Base-by-base conservation (phyloP, 768 basidiomycete species). In the Trametes meyenii region DNA sequence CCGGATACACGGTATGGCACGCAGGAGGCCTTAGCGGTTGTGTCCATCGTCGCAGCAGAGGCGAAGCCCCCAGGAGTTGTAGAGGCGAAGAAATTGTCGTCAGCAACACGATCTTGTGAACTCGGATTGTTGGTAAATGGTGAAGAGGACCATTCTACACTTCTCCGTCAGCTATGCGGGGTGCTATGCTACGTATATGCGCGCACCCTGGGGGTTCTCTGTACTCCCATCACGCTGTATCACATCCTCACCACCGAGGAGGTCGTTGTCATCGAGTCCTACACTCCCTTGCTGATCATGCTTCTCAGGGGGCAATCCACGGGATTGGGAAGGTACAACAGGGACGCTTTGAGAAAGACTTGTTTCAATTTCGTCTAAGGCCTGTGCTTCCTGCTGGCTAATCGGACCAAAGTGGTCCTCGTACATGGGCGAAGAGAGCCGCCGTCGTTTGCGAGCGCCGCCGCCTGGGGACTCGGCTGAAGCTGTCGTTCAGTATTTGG, bases 381-480 rank as follows among this genome's bases (percentile, higher is more conserved):
- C 85, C 38, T 75, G 74, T 12, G 88, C 69, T 56, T 87, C 82
- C 36, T 84, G 81, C 61, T 83, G 80, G 52, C 80, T 88, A 55
- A 85, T 69, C 21, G 64, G 65, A n/a, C 57, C 57, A 36, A 66
- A 62, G 38, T 71, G 66, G 10, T 70, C 68, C 62, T 88, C 87
- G 62, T 85, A 87, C 21, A 83, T 83, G 1, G 88, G 87, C 0
- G 87, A 88, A 0, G 87, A 86, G 29, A 88, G 78, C 43, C 88
- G 78, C 65, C 83, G 82, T 21, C 84, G 79, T 72, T 90, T 90
- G 8, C 54, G 58, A 14, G 62, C 58, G 38, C 57, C 53, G 17
- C 54, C 50, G 11, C 24, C 51, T 5, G 62, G 62, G 17, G 62
- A 63, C 45, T 56, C 61, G 17, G 61, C 61, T 62, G 36, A 17